These are phyloP conservation scores for Trametes cingulata DNA, from an alignment of 768 basidiomycete species.

Conservation along the genomic window DNA sequence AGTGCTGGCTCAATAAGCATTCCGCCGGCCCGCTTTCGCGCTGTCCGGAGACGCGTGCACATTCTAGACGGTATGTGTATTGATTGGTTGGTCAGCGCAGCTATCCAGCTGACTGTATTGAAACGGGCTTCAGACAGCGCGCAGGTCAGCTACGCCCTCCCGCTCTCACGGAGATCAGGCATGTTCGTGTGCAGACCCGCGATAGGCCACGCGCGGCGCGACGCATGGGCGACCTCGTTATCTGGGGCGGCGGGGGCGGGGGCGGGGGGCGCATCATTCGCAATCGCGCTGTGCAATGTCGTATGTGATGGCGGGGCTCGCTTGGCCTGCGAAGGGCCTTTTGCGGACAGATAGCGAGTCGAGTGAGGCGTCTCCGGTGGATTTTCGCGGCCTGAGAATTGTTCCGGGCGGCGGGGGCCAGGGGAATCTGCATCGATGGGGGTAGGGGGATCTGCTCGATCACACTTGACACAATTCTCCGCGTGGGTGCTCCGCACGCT, in stretches of 20 bases:
- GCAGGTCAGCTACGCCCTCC: too few relatives aligned
- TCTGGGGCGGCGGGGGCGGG: neutral
- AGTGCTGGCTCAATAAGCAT: neutral
- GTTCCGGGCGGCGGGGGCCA: conserved; percentile 11
- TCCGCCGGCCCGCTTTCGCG: neutral
- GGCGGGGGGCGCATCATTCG: neutral
- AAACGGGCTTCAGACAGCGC: too few relatives aligned
- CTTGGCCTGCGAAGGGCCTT: neutral
- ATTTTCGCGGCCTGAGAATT: conserved; percentile 5
- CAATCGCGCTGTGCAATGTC: neutral
- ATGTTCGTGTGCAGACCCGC: neutral
- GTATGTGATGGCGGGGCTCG: neutral
- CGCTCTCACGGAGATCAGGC: too few relatives aligned
- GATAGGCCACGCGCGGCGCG: neutral
- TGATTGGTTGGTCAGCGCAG: neutral
- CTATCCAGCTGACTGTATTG: neutral
- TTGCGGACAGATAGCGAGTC: neutral
- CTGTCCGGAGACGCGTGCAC: neutral
- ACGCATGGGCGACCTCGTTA: neutral
- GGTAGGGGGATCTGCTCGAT: neutral
- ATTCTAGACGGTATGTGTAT: neutral
- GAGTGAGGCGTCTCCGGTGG: neutral
- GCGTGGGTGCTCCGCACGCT: neutral
- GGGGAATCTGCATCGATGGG: conserved; percentile 10
- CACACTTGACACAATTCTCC: neutral